These are phyloP conservation scores for Lasiosphaeria ovina DNA, from an alignment of 495 filamentous ascomycete genomes.

Conservation along the genomic window DNA sequence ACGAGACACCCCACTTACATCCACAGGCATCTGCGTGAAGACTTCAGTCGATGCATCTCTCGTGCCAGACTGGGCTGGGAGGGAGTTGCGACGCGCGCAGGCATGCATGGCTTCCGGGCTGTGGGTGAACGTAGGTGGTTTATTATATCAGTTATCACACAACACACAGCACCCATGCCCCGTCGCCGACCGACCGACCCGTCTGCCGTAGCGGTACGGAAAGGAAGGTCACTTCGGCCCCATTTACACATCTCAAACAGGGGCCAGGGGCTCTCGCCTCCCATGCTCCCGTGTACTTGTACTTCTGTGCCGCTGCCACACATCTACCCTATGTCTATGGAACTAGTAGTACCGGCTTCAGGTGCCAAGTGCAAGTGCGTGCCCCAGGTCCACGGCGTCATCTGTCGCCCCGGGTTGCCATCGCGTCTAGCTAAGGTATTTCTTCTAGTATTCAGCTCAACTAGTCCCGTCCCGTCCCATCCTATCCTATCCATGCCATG, in stretches of 20 bases:
- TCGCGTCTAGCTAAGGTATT: slow-evolving; percentile 2
- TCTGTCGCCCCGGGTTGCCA: slow-evolving; percentile 12
- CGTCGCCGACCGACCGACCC: too few relatives aligned
- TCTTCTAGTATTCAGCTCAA: slow-evolving; percentile 4
- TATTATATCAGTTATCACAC: not conserved
- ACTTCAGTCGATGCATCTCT: too few relatives aligned
- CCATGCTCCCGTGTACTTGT: not conserved
- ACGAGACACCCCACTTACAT: too few relatives aligned
- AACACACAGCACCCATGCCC: not conserved
- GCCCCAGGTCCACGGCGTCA: slow-evolving; percentile 13
- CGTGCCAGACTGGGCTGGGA: too few relatives aligned
- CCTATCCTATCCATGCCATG: not conserved
- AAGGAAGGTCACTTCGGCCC: not conserved
- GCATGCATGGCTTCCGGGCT: too few relatives aligned
- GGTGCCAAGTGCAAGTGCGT: too few relatives aligned
- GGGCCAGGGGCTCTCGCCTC: slow-evolving; percentile 1
- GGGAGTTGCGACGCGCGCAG: too few relatives aligned
- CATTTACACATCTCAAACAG: not conserved
- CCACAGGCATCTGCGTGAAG: too few relatives aligned
- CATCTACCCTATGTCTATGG: too few relatives aligned
- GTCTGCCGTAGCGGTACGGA: not conserved
- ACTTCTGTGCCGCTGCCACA: not conserved
- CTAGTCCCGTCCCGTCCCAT: not conserved
- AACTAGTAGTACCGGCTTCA: too few relatives aligned
- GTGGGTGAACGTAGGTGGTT: not conserved